These are phyloP conservation scores for Camelina hispida DNA, from an alignment of 345 rosid genomes.

Conservation along the genomic window DNA sequence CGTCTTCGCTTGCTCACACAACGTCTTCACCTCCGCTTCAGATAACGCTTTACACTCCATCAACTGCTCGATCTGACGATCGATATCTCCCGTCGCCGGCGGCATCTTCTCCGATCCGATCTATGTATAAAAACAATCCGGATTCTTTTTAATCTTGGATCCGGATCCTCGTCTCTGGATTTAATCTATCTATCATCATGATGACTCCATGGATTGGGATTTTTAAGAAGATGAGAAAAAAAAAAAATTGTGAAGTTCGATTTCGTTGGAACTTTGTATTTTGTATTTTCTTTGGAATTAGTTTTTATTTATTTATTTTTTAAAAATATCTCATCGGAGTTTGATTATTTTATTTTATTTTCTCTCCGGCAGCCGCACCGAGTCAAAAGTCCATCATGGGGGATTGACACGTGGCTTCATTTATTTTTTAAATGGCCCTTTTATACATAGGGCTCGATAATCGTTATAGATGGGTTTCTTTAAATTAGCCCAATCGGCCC, in stretches of 20 bases:
- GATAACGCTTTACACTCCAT: constrained; percentile 90
- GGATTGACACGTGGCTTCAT: constrained; percentile 20
- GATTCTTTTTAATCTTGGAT: constrained; percentile 20
- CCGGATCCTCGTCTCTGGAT: constrained; percentile 21
- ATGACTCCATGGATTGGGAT: constrained; percentile 10
- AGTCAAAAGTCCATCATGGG: constrained; percentile 27
- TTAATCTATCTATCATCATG: constrained; percentile 44
- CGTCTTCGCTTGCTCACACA: constrained; percentile 92
- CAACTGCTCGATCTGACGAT: constrained; percentile 92
- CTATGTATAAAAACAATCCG: not conserved
- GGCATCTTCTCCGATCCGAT: constrained; percentile 39
- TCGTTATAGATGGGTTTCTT: not conserved
- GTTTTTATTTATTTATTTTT: not conserved
- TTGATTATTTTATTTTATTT: not conserved
- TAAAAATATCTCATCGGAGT: constrained; percentile 1
- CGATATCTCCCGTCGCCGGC: constrained; percentile 92
- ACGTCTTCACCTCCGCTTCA: constrained; percentile 85
- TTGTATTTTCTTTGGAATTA: constrained; percentile 30
- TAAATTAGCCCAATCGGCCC: not conserved
- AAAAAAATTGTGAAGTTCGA: constrained; percentile 10
- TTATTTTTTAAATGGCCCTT: not conserved
- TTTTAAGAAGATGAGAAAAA: not conserved
- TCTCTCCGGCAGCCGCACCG: constrained; percentile 27
- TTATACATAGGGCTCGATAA: not conserved
- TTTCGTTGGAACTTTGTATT: constrained; percentile 38